Conservation (phyloP, 2,329 filamentous ascomycete genomes). For the Elsinoe fawcettii region DNA sequence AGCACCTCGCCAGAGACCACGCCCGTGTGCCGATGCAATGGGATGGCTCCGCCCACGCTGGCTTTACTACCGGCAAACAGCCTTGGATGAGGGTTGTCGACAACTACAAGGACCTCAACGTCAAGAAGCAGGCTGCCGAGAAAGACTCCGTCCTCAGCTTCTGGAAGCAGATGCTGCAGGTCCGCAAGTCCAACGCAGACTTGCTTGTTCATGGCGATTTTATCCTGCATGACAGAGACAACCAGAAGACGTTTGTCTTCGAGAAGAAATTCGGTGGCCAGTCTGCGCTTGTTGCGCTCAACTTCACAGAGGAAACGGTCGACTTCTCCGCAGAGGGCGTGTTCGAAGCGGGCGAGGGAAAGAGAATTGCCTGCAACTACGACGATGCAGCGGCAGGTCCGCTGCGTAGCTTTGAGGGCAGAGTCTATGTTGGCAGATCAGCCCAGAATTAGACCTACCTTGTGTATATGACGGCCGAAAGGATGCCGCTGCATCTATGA, state of each 20-base stretch:
- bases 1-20: conserved; percentile 59
- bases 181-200: conserved; percentile 51
- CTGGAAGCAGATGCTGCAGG: conserved; percentile 51
- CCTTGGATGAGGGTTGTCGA: conserved; percentile 68
- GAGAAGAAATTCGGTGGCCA: conserved; percentile 28
- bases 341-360: conserved; percentile 8
- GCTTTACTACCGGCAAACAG: conserved; percentile 52
- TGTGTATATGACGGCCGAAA: not conserved
- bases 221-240: conserved; percentile 45
- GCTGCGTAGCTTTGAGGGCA: conserved; percentile 11
- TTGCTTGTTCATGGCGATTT: conserved; percentile 63
- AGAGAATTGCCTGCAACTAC: conserved; percentile 7
- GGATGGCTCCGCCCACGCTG: conserved; percentile 51
- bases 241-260: conserved; percentile 47
- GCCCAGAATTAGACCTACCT: not conserved
- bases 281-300: conserved; percentile 32
- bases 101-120: conserved; percentile 56
- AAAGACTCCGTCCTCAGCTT: conserved; percentile 50
- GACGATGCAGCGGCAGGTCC: conserved; percentile 3
- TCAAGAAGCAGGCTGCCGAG: conserved; percentile 45
- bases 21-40: conserved; percentile 66
- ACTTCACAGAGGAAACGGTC: conserved; percentile 29
- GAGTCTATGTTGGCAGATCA: conserved; percentile 5
- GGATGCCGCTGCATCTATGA: not conserved
- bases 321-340: not conserved